Base-by-base conservation (phyloP, 2,329 filamentous ascomycete genomes). In the Tolypocladium album region DNA sequence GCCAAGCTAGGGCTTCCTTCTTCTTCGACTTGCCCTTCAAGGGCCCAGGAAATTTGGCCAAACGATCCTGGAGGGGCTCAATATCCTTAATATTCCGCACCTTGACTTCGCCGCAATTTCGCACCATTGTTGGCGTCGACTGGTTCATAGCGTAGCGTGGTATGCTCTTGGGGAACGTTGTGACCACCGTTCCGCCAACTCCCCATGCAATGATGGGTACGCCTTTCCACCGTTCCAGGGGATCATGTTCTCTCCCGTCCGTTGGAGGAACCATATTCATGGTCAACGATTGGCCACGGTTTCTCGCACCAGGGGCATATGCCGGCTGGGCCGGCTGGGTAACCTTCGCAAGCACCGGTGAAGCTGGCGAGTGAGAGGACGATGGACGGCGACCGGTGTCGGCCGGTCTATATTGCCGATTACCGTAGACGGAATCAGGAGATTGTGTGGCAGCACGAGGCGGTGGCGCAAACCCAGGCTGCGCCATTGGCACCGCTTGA, bases 1-100 rank as follows among this genome's bases (percentile, higher is more conserved):
- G 79, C 94, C 95, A 99, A 2, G 84, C 74, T 52, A 92, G 67
- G 0, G 91, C 83, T 59, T 99, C 93, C 77, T 97, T 99, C 80
- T 99, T 99, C 79, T 96, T 97, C 1, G 87, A 86, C 70, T 97
- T 97, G 47, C 86, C 83, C 72, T 88, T 92, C 36, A 99, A 77
- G 3, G 95, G 94, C 0, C 94, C 94, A 0, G 94, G 94, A 68
- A 97, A 97, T 66, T 87, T 91, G 22, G 85, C 82, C 56, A 94
- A 76, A 2, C 86, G 82, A 40, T 94, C 90, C 31, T 84, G 78
- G 11, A 92, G 76, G 5, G 89, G 86, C 53, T 90, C 77, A 38
- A 90, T 78, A 52, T 92, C 86, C 70, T 88, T 94, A 63, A 90
- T 81, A 65, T 83, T 88, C 63, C 85, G 82, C n/a, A 93, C 77